Percentiles rank a stretch among this genome's conserved stretches.
These are phyloP conservation scores for Colletotrichum sojae DNA, from an alignment of 2,329 filamentous ascomycete genomes.

Conservation along the genomic window DNA sequence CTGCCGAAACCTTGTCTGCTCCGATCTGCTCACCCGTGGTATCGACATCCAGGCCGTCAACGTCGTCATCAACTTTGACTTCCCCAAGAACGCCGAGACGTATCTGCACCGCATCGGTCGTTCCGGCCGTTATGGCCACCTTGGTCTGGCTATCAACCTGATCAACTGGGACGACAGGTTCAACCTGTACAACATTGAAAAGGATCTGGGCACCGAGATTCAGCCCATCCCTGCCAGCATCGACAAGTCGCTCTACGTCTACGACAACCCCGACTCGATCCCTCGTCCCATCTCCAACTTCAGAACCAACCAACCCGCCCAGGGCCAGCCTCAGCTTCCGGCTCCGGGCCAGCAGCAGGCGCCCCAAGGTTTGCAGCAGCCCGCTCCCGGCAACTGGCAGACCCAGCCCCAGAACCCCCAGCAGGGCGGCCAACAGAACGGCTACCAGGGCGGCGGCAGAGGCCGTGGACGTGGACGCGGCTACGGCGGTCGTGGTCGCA, in stretches of 20 bases:
- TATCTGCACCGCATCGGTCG: slow-evolving; percentile 98
- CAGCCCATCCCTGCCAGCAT: slow-evolving; percentile 95
- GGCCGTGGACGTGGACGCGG: slow-evolving; percentile 44
- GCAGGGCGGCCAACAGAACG: slow-evolving; percentile 46
- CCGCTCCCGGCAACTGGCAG: slow-evolving; percentile 47
- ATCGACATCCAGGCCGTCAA: slow-evolving; percentile 99
- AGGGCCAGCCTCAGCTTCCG: slow-evolving; percentile 45
- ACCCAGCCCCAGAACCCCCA: slow-evolving; percentile 50
- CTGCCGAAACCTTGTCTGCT: slow-evolving; percentile 98
- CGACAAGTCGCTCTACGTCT: slow-evolving; percentile 98
- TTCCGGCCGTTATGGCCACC: slow-evolving; percentile 95
- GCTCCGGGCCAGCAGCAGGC: slow-evolving; percentile 31
- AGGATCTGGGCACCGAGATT: slow-evolving; percentile 97
- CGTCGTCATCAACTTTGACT: slow-evolving; percentile 99
- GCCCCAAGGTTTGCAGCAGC: slow-evolving; percentile 46
- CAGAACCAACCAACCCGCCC: slow-evolving; percentile 47
- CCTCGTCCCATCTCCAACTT: slow-evolving; percentile 80
- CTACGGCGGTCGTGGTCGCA: slow-evolving; percentile 35
- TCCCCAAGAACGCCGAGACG: slow-evolving; percentile 99
- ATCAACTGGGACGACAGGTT: slow-evolving; percentile 99
- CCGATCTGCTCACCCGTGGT: slow-evolving; percentile 95
- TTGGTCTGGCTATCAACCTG: slow-evolving; percentile 97
- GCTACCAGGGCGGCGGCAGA: slow-evolving; percentile 51
- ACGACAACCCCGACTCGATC: slow-evolving; percentile 95
- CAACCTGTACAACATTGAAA: slow-evolving; percentile 98